Evolutionary conservation across 208 protist species (phyloP).

Genomic region (Porcisia deanei): DNA sequence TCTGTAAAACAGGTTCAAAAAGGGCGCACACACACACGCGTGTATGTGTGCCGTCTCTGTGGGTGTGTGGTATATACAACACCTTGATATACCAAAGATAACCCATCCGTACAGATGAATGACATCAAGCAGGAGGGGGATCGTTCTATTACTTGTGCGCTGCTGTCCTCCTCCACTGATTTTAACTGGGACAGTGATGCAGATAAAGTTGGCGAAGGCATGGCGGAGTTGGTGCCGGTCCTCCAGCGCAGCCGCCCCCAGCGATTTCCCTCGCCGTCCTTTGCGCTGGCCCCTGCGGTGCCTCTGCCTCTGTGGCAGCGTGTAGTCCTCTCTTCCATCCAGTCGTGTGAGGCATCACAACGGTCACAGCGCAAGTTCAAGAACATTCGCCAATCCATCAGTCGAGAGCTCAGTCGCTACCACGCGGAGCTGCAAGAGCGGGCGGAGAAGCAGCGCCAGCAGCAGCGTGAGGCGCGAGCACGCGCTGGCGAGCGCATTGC

Average conservation of each 20-base stretch:
- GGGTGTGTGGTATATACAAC: background rate
- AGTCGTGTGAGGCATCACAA: constrained; percentile 17
- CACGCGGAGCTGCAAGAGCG: constrained; percentile 51
- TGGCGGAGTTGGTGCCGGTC: constrained; percentile 25
- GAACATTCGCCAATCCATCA: constrained; percentile 28
- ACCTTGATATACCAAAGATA: background rate
- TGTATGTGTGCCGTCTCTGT: background rate
- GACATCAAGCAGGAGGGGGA: background rate
- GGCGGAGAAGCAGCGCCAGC: constrained; percentile 39
- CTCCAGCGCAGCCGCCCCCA: constrained; percentile 23
- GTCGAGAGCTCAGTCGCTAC: constrained; percentile 51
- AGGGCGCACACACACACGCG: background rate
- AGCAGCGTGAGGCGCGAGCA: constrained; percentile 61
- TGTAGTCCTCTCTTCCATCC: constrained; percentile 52
- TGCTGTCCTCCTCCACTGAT: background rate
- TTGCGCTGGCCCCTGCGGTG: constrained; percentile 35
- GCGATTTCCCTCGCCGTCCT: constrained; percentile 39
- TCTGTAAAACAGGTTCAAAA: too few species aligned
- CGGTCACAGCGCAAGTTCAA: constrained; percentile 26
- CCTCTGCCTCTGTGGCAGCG: constrained; percentile 71
- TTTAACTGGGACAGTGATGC: background rate
- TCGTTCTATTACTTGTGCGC: background rate
- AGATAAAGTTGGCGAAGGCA: background rate
- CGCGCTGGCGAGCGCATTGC: constrained; percentile 48
- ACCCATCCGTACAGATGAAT: background rate